Evolutionary conservation across 345 rosid species (phyloP), one percentile per base, ranked within the genome.

Genomic region (Populus pruinosa): DNA sequence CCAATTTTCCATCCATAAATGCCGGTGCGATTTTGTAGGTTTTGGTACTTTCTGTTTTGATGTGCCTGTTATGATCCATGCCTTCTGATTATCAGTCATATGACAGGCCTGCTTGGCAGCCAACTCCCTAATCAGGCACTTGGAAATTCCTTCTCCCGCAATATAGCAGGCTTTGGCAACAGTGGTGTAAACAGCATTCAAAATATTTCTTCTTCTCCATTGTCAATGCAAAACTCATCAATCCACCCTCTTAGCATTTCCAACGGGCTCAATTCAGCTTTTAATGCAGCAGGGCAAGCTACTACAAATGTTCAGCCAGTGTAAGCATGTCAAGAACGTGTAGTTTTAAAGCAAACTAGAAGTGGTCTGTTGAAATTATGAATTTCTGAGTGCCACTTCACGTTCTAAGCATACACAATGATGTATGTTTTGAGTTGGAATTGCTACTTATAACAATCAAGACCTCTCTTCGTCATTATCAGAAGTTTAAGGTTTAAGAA

Each of bases 321-420:
- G 87, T 87, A 85, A 77, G 90, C 81, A 70, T 69, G 29, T 75
- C 23, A 16, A 41, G n/a, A 55, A 31, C 63, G 47, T 75, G 9
- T 25, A 6, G 25, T 70, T 10, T 47, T 6, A 6, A 72, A 67
- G 63, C 61, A 50, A 25, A 11, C 65, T 41, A 38, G 47, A 47
- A 66, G 75, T 73, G 33, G 64, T 62, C 35, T n/a, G 14, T 7
- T 72, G 53, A 7, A 33, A 41, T 5, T 25, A 21, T 23, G 12
- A 63, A 67, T 50, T 67, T 73, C 56, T 25, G 10, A 76, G 76
- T 50, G 36, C 38, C 33, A 70, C 5, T 41, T 23, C 12, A 25
- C 27, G 21, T 63, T 67, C 11, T 12, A 17, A 41, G 13, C 11
- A 38, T 21, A 18, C 44, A n/a, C 27, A 11, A 74, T 0, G 49